Conservation (phyloP, 2,329 filamentous ascomycete genomes). For the Myrmaecium sp. region DNA sequence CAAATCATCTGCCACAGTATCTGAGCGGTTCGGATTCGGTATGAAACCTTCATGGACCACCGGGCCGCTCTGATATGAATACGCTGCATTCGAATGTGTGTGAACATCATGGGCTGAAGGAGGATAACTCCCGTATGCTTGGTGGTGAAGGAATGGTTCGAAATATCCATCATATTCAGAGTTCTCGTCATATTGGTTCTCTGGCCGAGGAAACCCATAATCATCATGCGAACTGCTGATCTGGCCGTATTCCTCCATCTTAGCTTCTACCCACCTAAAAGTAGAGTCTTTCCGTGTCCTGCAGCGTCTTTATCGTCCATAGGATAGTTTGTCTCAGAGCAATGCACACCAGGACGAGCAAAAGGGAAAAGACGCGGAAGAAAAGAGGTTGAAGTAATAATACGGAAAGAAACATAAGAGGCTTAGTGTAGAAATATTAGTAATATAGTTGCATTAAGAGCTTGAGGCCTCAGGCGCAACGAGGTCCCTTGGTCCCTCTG, state of each 20-base stretch:
- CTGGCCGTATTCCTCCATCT: slow-evolving; percentile 1
- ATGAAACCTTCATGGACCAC: slow-evolving; percentile 24
- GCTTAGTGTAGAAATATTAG: too few species aligned
- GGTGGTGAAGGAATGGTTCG: neutral
- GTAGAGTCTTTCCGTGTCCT: slow-evolving; percentile 2
- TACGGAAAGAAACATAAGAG: too few species aligned
- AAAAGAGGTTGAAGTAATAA: too few species aligned
- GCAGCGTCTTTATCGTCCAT: too few species aligned
- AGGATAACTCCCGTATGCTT: too few species aligned
- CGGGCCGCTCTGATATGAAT: slow-evolving; percentile 8
- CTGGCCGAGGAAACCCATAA: neutral
- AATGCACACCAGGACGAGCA: slow-evolving; percentile 12
- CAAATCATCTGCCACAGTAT: slow-evolving; percentile 4
- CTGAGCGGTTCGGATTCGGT: slow-evolving; percentile 13
- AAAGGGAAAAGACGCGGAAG: too few species aligned
- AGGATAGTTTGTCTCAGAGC: too few species aligned
- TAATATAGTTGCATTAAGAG: too few species aligned
- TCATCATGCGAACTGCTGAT: slow-evolving; percentile 3
- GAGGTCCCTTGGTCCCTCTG: too few species aligned
- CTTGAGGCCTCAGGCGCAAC: too few species aligned
- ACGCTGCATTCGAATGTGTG: neutral
- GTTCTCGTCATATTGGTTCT: neutral
- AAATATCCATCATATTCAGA: neutral
- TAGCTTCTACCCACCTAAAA: slow-evolving; percentile 3
- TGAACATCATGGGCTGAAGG: neutral